Evolutionary conservation across 2,329 filamentous ascomycete genomes (phyloP).

Genomic region (Calycina herbarum): DNA sequence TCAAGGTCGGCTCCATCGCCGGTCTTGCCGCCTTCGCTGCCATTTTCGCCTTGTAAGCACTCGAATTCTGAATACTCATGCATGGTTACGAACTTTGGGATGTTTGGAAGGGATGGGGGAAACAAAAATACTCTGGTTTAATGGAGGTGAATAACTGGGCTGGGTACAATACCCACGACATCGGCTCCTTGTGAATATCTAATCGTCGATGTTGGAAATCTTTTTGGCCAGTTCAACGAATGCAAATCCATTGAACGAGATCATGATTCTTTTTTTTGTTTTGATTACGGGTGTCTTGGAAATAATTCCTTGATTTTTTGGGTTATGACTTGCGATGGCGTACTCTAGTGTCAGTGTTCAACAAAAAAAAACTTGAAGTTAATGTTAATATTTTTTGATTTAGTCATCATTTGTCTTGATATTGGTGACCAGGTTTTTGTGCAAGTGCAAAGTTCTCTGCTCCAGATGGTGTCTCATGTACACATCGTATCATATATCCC

Average conservation of each 20-base stretch:
- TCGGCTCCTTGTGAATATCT: not conserved
- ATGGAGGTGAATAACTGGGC: not conserved
- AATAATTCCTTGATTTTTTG: not conserved
- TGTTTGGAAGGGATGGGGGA: not conserved
- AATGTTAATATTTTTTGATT: not conserved
- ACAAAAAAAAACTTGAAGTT: not conserved
- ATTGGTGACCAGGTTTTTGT: not conserved
- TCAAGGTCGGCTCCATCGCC: constrained; percentile 16
- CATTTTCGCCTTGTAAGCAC: constrained; percentile 19
- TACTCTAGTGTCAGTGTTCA: not conserved
- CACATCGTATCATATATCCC: too few species aligned
- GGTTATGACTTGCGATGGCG: not conserved
- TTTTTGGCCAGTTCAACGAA: not conserved
- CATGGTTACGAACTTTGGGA: not conserved
- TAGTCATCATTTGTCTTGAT: not conserved
- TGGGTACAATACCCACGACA: not conserved
- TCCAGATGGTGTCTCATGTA: too few species aligned
- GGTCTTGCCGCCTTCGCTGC: constrained; percentile 21
- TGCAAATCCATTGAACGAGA: not conserved
- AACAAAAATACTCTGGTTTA: not conserved
- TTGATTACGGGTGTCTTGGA: too few species aligned
- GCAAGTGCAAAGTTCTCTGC: too few species aligned
- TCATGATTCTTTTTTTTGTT: not conserved
- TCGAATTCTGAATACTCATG: not conserved
- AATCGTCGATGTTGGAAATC: not conserved